Evolutionary conservation across 2,329 filamentous ascomycete genomes (phyloP).

Genomic region (Alternaria sp.): DNA sequence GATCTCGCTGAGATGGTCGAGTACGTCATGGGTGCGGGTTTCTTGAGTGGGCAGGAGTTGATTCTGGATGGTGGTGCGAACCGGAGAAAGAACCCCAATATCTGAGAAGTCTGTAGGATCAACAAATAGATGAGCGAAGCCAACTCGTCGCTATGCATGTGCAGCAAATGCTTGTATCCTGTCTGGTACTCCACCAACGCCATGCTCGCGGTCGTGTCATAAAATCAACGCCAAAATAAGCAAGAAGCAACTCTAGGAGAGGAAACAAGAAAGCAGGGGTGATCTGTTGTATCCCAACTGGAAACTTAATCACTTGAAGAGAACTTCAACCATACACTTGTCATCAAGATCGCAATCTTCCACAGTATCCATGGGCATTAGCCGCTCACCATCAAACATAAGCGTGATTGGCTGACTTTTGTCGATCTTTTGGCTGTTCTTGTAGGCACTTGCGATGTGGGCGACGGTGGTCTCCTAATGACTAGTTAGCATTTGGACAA

Average conservation of each 20-base stretch:
- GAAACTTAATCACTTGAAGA: slow-evolving; percentile 37
- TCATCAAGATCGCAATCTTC: slow-evolving; percentile 46
- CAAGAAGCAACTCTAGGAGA: not conserved
- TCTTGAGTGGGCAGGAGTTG: slow-evolving; percentile 46
- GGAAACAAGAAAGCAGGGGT: not conserved
- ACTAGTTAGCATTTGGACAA: slow-evolving; percentile 12
- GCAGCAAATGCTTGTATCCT: not conserved
- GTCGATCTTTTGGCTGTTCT: slow-evolving; percentile 26
- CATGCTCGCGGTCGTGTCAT: slow-evolving; percentile 1
- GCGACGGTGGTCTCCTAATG: slow-evolving; percentile 39
- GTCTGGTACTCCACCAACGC: slow-evolving; percentile 7
- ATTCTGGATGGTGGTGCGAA: slow-evolving; percentile 30
- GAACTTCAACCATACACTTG: slow-evolving; percentile 44
- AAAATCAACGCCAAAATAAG: not conserved
- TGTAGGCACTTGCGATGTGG: slow-evolving; percentile 40
- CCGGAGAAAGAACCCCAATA: slow-evolving; percentile 31
- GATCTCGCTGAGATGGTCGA: slow-evolving; percentile 53
- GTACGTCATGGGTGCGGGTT: slow-evolving; percentile 50
- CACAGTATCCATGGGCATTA: slow-evolving; percentile 42
- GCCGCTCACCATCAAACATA: slow-evolving; percentile 47
- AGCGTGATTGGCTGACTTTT: slow-evolving; percentile 40
- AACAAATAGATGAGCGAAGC: not conserved
- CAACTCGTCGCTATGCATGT: not conserved
- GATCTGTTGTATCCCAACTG: not conserved
- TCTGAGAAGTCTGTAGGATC: slow-evolving; percentile 7